These are phyloP conservation scores for Umbelopsis sp. DNA, from an alignment of 192 early-diverging fungal species.

Conservation along the genomic window DNA sequence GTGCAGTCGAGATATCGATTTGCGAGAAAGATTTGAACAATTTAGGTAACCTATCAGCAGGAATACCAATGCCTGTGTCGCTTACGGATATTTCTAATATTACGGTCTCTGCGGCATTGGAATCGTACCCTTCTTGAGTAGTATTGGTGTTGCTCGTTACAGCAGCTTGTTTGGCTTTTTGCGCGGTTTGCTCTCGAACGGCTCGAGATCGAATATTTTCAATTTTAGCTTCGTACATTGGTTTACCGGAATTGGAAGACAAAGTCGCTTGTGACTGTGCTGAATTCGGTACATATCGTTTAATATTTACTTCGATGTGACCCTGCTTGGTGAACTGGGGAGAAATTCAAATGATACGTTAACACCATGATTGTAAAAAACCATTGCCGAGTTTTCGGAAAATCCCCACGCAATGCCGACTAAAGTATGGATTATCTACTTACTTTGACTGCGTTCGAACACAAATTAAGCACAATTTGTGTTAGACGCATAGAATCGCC, in stretches of 20 bases:
- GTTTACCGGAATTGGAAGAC: slow-evolving; percentile 30
- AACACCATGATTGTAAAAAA: no score
- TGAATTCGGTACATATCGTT: slow-evolving; percentile 34
- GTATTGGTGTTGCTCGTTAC: slow-evolving; percentile 25
- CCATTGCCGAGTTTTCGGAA: no score
- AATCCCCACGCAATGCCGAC: background rate
- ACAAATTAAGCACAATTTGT: slow-evolving; percentile 56
- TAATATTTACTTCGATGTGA: slow-evolving; percentile 34
- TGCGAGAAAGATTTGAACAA: slow-evolving; percentile 70
- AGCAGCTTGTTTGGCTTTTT: slow-evolving; percentile 18
- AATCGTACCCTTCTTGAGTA: slow-evolving; percentile 13
- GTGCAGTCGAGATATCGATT: slow-evolving; percentile 60
- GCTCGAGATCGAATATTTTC: slow-evolving; percentile 36
- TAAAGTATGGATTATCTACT: slow-evolving; percentile 27
- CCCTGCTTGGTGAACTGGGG: slow-evolving; percentile 41
- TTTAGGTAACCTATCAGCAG: slow-evolving; percentile 51
- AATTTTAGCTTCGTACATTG: slow-evolving; percentile 41
- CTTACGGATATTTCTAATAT: slow-evolving; percentile 46
- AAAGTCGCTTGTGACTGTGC: slow-evolving; percentile 14
- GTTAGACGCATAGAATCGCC: slow-evolving; percentile 55
- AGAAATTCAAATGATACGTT: background rate
- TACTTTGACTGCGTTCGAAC: slow-evolving; percentile 59
- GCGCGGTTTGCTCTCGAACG: slow-evolving; percentile 9
- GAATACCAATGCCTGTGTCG: slow-evolving; percentile 72
- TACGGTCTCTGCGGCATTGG: slow-evolving; percentile 12